A percentile compares a stretch with the other conserved stretches of the same genome.
phyloP scores from a whole-genome alignment of 1,284 basidiomycete genomes.

The Gymnopus androsaceus region DNA sequence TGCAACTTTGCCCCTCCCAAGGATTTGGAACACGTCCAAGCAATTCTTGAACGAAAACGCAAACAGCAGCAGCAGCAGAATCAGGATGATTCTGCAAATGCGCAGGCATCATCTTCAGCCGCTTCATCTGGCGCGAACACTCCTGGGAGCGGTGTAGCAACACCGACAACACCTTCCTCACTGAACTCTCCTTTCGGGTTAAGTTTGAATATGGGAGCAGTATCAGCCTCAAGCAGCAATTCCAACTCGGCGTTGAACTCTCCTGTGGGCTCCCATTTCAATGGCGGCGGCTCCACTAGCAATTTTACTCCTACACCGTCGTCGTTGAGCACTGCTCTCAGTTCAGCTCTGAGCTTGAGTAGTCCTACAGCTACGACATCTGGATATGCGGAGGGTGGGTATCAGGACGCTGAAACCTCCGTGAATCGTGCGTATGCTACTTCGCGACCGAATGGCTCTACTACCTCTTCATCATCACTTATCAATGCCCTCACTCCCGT shows the following conservation, averaged over 20 bases:
- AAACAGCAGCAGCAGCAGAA: constrained; percentile 24
- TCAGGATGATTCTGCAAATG: constrained; percentile 19
- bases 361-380: constrained; percentile 2
- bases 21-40: constrained; percentile 73
- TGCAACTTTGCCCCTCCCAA: constrained; percentile 90
- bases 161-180: constrained; percentile 8
- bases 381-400: background rate
- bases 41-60: constrained; percentile 63
- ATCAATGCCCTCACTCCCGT: constrained; percentile 4
- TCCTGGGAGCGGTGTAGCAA: constrained; percentile 10
- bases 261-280: constrained; percentile 1
- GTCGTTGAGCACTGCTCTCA: constrained; percentile 8
- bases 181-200: background rate
- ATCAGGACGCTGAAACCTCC: background rate
- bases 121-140: constrained; percentile 29
- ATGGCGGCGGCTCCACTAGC: too few relatives aligned
- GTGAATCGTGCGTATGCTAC: background rate
- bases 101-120: constrained; percentile 23
- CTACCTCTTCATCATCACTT: constrained; percentile 4
- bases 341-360: constrained; percentile 7
- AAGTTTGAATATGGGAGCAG: background rate
- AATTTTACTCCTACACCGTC: constrained; percentile 5
- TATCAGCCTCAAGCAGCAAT: background rate
- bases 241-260: constrained; percentile 1
- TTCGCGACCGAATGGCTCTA: background rate